These are phyloP conservation scores for Draba incana DNA, from an alignment of 345 rosid genomes.

Conservation along the genomic window DNA sequence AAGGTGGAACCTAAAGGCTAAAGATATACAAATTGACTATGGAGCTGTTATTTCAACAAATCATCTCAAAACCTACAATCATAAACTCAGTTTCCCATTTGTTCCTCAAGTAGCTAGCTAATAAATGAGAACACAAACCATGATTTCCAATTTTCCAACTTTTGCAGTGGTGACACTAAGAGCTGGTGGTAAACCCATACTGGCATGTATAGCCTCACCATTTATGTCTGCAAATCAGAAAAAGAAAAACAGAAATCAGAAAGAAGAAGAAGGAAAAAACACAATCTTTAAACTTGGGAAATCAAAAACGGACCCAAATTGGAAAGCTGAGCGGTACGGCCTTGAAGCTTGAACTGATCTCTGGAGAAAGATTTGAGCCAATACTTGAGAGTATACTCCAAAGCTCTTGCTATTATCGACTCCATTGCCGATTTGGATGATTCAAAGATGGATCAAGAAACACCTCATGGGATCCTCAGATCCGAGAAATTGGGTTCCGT, in stretches of 20 bases:
- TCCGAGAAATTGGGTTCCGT: conserved; percentile 22
- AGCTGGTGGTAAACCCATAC: conserved; percentile 97
- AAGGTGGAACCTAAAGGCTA: not conserved
- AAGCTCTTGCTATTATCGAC: conserved; percentile 90
- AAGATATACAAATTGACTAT: not conserved
- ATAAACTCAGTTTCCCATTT: not conserved
- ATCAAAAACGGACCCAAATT: conserved; percentile 56
- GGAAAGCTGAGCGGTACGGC: conserved; percentile 89
- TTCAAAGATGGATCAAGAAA: conserved; percentile 15
- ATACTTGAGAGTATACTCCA: conserved; percentile 98
- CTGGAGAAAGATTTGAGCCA: conserved; percentile 99
- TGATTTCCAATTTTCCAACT: conserved; percentile 84
- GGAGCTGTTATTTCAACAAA: not conserved
- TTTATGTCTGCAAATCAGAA: conserved; percentile 63
- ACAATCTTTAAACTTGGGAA: not conserved
- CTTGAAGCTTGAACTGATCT: conserved; percentile 95
- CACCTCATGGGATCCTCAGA: conserved; percentile 35
- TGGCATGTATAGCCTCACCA: conserved; percentile 97
- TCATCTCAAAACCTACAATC: not conserved
- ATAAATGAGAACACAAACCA: conserved; percentile 53
- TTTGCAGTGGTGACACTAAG: conserved; percentile 82
- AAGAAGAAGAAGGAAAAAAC: not conserved
- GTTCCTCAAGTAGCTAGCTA: conserved; percentile 2
- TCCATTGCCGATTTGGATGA: conserved; percentile 55
- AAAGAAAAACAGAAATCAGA: conserved; percentile 1